Evolutionary conservation across 495 filamentous ascomycete species (phyloP), one percentile per base, ranked within the genome.

Genomic region (Penicillium coprophilum): DNA sequence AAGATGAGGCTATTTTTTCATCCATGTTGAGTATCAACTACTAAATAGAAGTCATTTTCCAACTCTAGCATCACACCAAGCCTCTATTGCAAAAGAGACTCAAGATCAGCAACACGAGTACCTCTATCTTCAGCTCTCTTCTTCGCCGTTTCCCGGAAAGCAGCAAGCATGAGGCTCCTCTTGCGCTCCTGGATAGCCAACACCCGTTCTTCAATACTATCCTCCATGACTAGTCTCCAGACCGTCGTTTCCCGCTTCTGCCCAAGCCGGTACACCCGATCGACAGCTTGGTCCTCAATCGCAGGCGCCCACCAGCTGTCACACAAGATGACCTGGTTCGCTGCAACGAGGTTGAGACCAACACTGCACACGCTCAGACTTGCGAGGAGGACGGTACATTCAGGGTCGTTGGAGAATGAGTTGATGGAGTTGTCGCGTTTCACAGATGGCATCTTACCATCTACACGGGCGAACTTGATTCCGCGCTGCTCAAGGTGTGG

Each of bases 241-340:
- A 96, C 88, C 2, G 84, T 90, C 0, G 85, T 88, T 57, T 85
- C 82, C 30, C 86, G 78, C 52, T 79, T 92, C 72, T 97, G 92
- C 3, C 92, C 92, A 0, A 96, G 80, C 4, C 92, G 79, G 59
- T 96, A 90, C 17, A 96, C 92, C 1, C 92, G 85, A 65, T 97
- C 92, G 3, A 96, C 82, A 24, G 92, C 92, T 64, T 97, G 92
- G 63, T 96, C 91, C 69, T 97, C 92, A 56, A 96, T 92, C 0
- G 91, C 92, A 0, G 91, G 90, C 3, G 91, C 91, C 91, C 92
- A 96, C 92, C 91, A 96, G 43, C 82, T 86, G 65, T 97, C 92
- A 0, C 84, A 80, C 8, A 96, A 77, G 15, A 96, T 85, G 45
- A 94, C 91, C 23, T 92, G 92, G 53, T 92, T 92, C 2, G 92